Evolutionary conservation across 106 monocot genomes (phyloP), one percentile per base, ranked within the genome.

Genomic region (Dactylorhiza incarnata): DNA sequence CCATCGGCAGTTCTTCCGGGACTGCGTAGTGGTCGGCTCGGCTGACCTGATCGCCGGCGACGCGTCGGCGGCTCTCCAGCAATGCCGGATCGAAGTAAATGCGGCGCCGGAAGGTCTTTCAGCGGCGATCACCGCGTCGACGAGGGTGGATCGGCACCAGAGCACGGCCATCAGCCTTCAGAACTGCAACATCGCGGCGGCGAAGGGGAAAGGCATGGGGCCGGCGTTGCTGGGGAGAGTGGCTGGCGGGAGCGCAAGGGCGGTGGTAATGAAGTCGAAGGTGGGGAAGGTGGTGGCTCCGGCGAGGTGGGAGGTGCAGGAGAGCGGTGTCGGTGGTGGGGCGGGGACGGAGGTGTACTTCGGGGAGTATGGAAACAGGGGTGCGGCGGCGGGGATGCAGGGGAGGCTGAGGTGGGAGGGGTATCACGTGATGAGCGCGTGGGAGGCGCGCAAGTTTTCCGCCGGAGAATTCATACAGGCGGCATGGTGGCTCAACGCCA

Each of bases 111-210:
- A 17, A 17, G 62, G 62, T 7, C 19, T 19, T 7, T 6, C 62
- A 17, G 6, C 19, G 17, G 62, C n/a, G 62, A 0, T 23, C 15
- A 62, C n/a, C 3, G 62, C 62, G 17, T 17, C 16, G 19, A 17
- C 3, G 62, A 62, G 62, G 62, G 62, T 62, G 17, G 62, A 62
- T 5, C n/a, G 62, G 62, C 62, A 23, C 62, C 62, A 62, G 62
- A 62, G 22, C 62, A 62, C 62, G 62, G 62, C 62, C 19, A 62
- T 62, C 62, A 23, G 16, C 19, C 62, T 62, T 17, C 62, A 62
- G 17, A 62, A 62, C 22, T 62, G 62, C 3, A 62, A 1, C 15
- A 62, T 62, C 2, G 0, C n/a, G 62, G 62, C 29, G 1, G 29
- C 29, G 29, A 29, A 29, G 0, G 29, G 29, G 2, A 29, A 29